Percentiles rank a stretch among this genome's conserved stretches.
These are phyloP conservation scores for Blastobotrys mokoenaii DNA, from an alignment of 805 yeast species.

Conservation along the genomic window DNA sequence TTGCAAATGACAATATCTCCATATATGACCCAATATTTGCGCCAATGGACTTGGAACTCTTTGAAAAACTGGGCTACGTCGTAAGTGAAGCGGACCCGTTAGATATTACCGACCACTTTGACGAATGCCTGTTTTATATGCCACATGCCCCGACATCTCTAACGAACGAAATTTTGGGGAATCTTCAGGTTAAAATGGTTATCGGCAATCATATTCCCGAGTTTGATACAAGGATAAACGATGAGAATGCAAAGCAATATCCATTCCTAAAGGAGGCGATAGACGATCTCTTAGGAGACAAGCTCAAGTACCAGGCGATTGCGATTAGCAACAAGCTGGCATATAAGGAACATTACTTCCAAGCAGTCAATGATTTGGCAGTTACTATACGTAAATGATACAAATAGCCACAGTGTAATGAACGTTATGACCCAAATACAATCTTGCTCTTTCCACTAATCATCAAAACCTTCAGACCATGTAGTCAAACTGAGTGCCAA, in stretches of 20 bases:
- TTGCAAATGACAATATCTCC: constrained; percentile 30
- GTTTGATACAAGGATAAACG: constrained; percentile 17
- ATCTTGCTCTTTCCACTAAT: no score
- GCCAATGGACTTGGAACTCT: constrained; percentile 34
- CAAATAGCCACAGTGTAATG: no score
- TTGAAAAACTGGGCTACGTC: constrained; percentile 23
- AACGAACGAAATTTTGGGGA: constrained; percentile 14
- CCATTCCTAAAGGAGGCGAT: background rate
- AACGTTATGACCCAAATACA: no score
- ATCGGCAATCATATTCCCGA: constrained; percentile 20
- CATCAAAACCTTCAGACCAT: no score
- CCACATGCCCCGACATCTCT: constrained; percentile 65
- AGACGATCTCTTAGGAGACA: background rate
- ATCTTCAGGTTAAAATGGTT: constrained; percentile 9
- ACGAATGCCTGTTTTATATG: constrained; percentile 42
- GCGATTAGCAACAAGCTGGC: constrained; percentile 2
- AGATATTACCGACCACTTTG: constrained; percentile 5
- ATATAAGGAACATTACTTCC: background rate
- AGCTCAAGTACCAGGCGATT: no score
- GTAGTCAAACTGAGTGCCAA: no score
- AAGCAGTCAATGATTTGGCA: constrained; percentile 4
- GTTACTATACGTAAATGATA: no score
- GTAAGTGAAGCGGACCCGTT: constrained; percentile 21
- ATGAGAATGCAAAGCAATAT: constrained; percentile 25
- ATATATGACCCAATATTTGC: constrained; percentile 61